Conservation (phyloP, 257 asterid genomes). For the Anisodus tanguticus region DNA sequence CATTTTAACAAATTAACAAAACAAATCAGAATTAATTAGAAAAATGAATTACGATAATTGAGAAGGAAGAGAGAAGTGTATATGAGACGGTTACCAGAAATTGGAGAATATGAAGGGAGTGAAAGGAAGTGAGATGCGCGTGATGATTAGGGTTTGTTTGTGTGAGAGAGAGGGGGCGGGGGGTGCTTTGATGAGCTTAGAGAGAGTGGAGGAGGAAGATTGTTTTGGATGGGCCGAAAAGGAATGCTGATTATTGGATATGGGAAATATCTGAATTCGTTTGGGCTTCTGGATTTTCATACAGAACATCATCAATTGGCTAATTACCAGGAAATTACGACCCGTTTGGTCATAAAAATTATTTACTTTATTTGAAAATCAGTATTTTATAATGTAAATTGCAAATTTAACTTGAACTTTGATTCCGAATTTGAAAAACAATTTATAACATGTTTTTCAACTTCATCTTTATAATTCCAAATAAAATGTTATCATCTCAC, state of each 20-base stretch:
- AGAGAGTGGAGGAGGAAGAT: background rate
- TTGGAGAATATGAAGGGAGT: conserved; percentile 31
- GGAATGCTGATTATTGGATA: background rate
- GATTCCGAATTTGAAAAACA: no score
- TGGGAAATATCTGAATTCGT: no score
- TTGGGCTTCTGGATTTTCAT: background rate
- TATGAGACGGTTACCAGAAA: background rate
- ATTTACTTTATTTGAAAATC: no score
- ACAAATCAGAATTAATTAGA: no score
- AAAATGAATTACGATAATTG: background rate
- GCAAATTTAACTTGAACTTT: no score
- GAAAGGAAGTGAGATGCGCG: conserved; percentile 30
- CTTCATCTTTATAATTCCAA: no score
- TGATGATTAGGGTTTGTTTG: conserved; percentile 39
- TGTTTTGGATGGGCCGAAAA: conserved; percentile 24
- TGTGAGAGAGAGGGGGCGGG: background rate
- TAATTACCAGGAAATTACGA: no score
- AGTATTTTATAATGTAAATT: no score
- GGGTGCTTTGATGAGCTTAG: no score
- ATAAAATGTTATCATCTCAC: no score
- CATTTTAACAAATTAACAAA: conserved; percentile 32
- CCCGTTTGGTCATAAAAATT: no score
- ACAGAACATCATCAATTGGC: background rate
- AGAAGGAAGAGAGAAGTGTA: background rate
- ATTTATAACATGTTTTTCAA: no score